Conservation (phyloP, 2,329 filamentous ascomycete species). For the Basipetospora chlamydospora region DNA sequence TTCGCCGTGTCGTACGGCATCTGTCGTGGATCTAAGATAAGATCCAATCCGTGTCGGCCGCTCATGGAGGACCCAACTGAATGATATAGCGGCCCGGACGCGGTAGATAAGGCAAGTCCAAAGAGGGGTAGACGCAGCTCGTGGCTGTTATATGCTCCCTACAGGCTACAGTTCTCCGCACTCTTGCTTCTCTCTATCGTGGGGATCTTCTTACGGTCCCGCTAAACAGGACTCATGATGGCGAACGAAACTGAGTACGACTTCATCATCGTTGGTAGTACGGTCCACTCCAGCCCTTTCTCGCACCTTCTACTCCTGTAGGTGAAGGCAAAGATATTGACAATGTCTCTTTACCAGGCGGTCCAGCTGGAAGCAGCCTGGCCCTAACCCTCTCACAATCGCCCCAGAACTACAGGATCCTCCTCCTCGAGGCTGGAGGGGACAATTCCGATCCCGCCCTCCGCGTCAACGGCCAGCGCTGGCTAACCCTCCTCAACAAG, state of each 20-base stretch:
- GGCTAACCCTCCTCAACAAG: slow-evolving; percentile 30
- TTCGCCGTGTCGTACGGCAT: no score
- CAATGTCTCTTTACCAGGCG: slow-evolving; percentile 22
- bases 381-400: slow-evolving; percentile 36
- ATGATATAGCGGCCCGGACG: no score
- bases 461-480: slow-evolving; percentile 40
- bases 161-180: no score
- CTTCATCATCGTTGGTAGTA: slow-evolving; percentile 21
- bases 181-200: no score
- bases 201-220: no score
- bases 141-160: no score
- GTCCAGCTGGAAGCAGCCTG: slow-evolving; percentile 43
- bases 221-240: background rate
- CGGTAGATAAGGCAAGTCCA: no score
- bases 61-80: no score
- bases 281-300: slow-evolving; percentile 2
- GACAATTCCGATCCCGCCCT: slow-evolving; percentile 29
- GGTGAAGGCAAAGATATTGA: background rate
- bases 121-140: no score
- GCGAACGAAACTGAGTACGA: slow-evolving; percentile 12
- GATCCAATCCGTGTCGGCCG: no score
- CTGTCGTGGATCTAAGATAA: no score
- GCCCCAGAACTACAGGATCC: slow-evolving; percentile 25
- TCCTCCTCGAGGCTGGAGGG: slow-evolving; percentile 47
- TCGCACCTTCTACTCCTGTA: background rate